phyloP scores from a whole-genome alignment of 768 basidiomycete species.

The Leccinum broughii region DNA sequence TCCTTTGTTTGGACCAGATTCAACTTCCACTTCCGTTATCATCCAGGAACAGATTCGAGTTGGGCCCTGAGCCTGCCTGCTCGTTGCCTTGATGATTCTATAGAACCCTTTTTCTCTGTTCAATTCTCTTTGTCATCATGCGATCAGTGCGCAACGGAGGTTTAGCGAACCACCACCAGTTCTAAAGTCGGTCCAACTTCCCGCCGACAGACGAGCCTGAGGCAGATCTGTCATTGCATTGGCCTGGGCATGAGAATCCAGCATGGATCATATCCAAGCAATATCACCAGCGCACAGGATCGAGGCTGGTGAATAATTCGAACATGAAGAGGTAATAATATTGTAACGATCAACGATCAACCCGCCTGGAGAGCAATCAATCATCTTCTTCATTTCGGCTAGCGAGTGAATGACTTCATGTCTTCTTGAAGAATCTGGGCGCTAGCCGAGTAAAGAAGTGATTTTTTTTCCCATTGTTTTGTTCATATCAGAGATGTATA shows the following conservation, averaged over 20 bases:
- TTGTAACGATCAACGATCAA: slow-evolving; percentile 16
- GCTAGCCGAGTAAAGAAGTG: slow-evolving; percentile 1
- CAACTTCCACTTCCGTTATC: not conserved
- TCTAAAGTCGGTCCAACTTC: slow-evolving; percentile 9
- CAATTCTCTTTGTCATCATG: not conserved
- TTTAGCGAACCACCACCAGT: not conserved
- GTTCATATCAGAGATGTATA: not conserved
- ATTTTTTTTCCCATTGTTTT: slow-evolving; percentile 1
- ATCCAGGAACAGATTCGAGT: too few relatives aligned
- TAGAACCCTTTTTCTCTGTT: not conserved
- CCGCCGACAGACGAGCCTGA: not conserved
- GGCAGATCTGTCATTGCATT: not conserved
- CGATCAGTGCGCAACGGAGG: not conserved
- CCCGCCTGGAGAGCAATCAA: slow-evolving; percentile 16
- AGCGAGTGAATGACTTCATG: slow-evolving; percentile 18
- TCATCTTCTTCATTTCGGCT: slow-evolving; percentile 29
- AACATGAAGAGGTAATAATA: slow-evolving; percentile 8
- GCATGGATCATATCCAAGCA: not conserved
- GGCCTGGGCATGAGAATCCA: slow-evolving; percentile 2
- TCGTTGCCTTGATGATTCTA: too few relatives aligned
- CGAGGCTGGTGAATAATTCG: not conserved
- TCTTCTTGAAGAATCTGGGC: not conserved
- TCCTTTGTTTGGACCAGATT: slow-evolving; percentile 17
- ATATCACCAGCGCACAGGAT: slow-evolving; percentile 1
- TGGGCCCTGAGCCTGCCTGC: not conserved